A percentile compares a stretch with the other conserved stretches of the same genome.
phyloP scores from a whole-genome alignment of 2,329 filamentous ascomycete species.

The Diaporthe destruens region DNA sequence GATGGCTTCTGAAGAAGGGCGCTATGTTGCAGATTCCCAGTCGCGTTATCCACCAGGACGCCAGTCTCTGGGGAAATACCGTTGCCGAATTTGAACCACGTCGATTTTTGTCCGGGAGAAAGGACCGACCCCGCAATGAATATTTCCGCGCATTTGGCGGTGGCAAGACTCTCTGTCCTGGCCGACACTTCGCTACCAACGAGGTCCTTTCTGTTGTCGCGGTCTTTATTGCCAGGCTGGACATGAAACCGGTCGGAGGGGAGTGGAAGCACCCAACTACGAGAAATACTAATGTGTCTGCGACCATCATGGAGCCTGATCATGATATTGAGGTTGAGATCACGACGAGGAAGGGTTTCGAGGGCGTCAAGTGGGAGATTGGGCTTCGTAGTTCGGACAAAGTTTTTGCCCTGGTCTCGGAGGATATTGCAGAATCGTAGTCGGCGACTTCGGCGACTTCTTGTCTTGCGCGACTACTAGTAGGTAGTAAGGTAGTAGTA shows the following conservation, averaged over 20 bases:
- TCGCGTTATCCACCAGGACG: slow-evolving; percentile 46
- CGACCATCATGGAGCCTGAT: slow-evolving; percentile 43
- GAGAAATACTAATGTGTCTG: slow-evolving; percentile 47
- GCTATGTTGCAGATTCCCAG: slow-evolving; percentile 48
- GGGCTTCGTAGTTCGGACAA: slow-evolving; percentile 28
- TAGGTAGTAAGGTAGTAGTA: no score
- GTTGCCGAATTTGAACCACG: slow-evolving; percentile 41
- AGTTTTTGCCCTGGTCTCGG: slow-evolving; percentile 33
- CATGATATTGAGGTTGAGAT: slow-evolving; percentile 33
- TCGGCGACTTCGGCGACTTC: background rate
- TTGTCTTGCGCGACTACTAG: no score
- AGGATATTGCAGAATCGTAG: slow-evolving; percentile 3
- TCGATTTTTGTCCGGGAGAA: slow-evolving; percentile 46
- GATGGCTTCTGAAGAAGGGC: slow-evolving; percentile 48
- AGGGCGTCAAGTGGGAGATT: slow-evolving; percentile 26
- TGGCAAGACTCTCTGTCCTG: slow-evolving; percentile 47
- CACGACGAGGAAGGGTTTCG: slow-evolving; percentile 25
- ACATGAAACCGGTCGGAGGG: slow-evolving; percentile 45
- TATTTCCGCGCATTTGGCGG: slow-evolving; percentile 48
- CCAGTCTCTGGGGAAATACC: slow-evolving; percentile 43
- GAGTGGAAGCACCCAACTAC: slow-evolving; percentile 47
- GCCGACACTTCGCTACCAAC: slow-evolving; percentile 48
- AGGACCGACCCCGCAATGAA: slow-evolving; percentile 43
- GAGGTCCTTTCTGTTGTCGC: slow-evolving; percentile 47
- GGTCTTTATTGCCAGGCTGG: slow-evolving; percentile 46